Conservation (phyloP, 2,329 filamentous ascomycete species). For the Aspergillus floridensis region DNA sequence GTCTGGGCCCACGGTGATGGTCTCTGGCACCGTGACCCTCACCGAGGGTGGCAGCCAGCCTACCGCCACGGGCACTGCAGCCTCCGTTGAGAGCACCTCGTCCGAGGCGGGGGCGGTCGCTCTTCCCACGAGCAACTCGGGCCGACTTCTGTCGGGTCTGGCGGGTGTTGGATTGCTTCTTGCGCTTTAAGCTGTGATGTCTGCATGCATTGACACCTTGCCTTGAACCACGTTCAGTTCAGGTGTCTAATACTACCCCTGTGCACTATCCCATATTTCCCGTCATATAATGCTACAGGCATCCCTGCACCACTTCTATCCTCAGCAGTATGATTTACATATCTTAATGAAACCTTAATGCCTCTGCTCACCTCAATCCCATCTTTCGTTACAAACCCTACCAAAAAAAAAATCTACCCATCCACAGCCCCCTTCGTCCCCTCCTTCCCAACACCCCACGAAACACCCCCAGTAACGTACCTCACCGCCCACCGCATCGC, state of each 20-base stretch:
- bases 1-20: background rate
- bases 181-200: conserved; percentile 9
- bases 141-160: conserved; percentile 19
- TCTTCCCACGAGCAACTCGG: conserved; percentile 13
- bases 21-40: background rate
- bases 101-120: conserved; percentile 13
- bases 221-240: background rate
- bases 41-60: conserved; percentile 2
- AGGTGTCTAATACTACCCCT: background rate
- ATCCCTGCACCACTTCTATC: too few species aligned
- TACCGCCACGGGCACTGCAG: conserved; percentile 7
- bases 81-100: conserved; percentile 1
- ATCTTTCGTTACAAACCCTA: too few species aligned
- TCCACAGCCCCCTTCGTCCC: too few species aligned
- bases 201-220: background rate
- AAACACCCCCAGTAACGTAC: too few species aligned
- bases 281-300: too few species aligned
- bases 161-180: conserved; percentile 21
- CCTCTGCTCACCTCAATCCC: too few species aligned
- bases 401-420: too few species aligned
- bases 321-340: too few species aligned
- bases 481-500: too few species aligned
- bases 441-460: too few species aligned
- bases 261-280: background rate
- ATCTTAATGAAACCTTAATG: too few species aligned